Evolutionary conservation across 345 rosid species (phyloP), one percentile per base, ranked within the genome.

Genomic region (Noccaea bulbosa): DNA sequence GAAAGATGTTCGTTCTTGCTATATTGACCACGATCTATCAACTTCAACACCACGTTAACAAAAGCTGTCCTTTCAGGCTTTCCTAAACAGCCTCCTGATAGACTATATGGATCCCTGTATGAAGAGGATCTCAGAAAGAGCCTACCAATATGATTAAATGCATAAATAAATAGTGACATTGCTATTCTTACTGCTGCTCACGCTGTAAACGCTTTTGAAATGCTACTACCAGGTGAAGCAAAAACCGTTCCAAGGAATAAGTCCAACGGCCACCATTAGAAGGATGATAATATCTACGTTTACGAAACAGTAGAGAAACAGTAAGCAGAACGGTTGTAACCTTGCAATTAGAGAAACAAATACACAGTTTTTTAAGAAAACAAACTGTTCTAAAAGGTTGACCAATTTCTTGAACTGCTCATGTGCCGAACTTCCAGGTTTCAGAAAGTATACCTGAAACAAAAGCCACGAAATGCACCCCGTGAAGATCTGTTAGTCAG

Each of bases 221-320:
- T 53, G 97, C 79, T 50, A 76, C 73, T 20, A 89, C 99, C 82
- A 89, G 78, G 80, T 88, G 63, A 47, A 87, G 75, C 82, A 94
- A 83, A 83, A 91, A 86, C 4, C 92, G 80, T 81, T 94, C 96
- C 88, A 94, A 73, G 63, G 97, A 86, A 82, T 89, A 91, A 69
- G 99, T 94, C 99, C 99, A 94, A 46, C 97, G 94, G 47, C 99
- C 99, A 67, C 99, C 99, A 76, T 91, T 94, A 58, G 99, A 94
- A 16, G 99, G 99, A 79, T 94, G 97, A 74, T 91, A 94, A 79
- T 91, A 91, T 73, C 99, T 94, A 84, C 54, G 72, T 44, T 47
- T 57, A 70, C 47, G 7, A 78, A 65, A 48, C 62, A 65, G 11
- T 68, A 58, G 38, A 76, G 11, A 51, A 71, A 24, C 38, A 66